Conservation (phyloP, 2,329 filamentous ascomycete species). For the Alternaria infectoria region DNA sequence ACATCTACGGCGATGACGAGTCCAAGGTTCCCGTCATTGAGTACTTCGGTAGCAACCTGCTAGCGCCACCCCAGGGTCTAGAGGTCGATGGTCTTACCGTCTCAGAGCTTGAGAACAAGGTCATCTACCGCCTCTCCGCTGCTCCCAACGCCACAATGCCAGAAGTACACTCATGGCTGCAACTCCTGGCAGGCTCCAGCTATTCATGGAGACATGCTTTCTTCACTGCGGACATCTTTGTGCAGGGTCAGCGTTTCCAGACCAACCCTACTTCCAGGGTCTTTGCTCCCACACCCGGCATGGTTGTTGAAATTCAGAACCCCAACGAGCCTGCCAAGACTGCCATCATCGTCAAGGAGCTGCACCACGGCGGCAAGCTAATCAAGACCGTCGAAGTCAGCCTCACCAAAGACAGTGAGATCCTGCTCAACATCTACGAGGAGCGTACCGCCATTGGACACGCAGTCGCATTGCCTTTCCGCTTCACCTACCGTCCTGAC, state of each 20-base stretch:
- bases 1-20: conserved; percentile 78
- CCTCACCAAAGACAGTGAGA: conserved; percentile 76
- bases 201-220: conserved; percentile 96
- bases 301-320: conserved; percentile 85
- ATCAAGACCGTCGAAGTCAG: conserved; percentile 88
- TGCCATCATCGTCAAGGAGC: conserved; percentile 84
- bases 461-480: conserved; percentile 81
- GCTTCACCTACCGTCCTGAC: conserved; percentile 93
- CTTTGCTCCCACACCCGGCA: conserved; percentile 82
- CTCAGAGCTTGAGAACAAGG: conserved; percentile 78
- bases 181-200: conserved; percentile 81
- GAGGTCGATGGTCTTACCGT: conserved; percentile 88
- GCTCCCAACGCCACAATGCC: conserved; percentile 77
- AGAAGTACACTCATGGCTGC: conserved; percentile 81
- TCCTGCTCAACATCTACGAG: conserved; percentile 89
- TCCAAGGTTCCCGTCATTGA: conserved; percentile 82
- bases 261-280: conserved; percentile 94
- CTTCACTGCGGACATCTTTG: conserved; percentile 89
- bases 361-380: conserved; percentile 83
- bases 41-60: conserved; percentile 91
- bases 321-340: conserved; percentile 85
- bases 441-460: conserved; percentile 85
- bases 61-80: conserved; percentile 67
- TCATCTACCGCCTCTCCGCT: conserved; percentile 81
- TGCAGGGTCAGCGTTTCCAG: conserved; percentile 96